Conservation (phyloP, 225 moss, liverwort and hornwort genomes). For the Pleurozium schreberi region DNA sequence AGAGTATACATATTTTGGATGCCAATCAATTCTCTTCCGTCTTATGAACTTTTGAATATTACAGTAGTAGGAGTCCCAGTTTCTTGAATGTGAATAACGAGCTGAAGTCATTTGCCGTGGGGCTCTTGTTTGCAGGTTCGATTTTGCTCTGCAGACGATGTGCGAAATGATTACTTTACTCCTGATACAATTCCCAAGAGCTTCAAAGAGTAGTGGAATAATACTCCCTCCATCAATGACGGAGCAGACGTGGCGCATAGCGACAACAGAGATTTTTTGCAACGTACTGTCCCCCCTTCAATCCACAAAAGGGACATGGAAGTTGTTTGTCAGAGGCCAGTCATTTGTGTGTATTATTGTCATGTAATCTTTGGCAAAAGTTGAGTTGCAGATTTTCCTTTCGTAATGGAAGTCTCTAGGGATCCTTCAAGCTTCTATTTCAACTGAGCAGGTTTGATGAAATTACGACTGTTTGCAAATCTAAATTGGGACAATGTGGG, state of each 20-base stretch:
- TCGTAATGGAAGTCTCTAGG: not conserved
- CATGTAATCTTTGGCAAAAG: not conserved
- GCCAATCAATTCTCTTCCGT: not conserved
- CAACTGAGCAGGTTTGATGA: not conserved
- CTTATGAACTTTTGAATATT: not conserved
- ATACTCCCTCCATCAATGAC: not conserved
- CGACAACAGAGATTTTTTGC: not conserved
- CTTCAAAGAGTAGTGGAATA: slow-evolving; percentile 8
- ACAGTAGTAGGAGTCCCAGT: not conserved
- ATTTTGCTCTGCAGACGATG: slow-evolving; percentile 31
- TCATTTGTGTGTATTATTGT: not conserved
- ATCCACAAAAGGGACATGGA: not conserved
- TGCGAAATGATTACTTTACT: slow-evolving; percentile 26
- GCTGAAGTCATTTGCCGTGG: not conserved
- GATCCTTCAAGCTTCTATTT: not conserved
- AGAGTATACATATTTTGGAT: not conserved
- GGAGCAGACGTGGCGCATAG: not conserved
- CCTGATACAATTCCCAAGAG: slow-evolving; percentile 17
- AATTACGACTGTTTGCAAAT: not conserved
- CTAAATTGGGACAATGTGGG: not conserved
- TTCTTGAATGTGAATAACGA: not conserved
- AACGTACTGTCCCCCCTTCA: not conserved
- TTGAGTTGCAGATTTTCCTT: not conserved
- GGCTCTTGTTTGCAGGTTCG: slow-evolving; percentile 11
- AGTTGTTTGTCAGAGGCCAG: not conserved